These are phyloP conservation scores for Scheffersomyces stipitis DNA, from an alignment of 805 yeast species.

Conservation along the genomic window DNA sequence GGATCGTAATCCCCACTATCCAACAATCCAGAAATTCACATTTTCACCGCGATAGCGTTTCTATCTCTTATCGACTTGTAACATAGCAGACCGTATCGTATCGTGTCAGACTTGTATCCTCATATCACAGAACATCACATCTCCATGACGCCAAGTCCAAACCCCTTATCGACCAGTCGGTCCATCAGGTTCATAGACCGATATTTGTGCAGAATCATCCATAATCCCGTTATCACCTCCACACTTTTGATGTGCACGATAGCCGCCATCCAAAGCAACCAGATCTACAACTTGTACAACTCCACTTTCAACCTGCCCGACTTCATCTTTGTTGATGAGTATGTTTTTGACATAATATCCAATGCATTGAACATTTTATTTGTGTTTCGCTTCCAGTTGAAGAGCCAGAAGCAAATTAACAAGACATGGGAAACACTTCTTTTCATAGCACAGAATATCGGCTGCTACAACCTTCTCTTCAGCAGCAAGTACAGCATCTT, in stretches of 20 bases:
- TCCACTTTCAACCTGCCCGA: conserved; percentile 3
- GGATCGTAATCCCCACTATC: too few species aligned
- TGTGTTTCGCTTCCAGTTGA: conserved; percentile 23
- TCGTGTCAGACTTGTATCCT: too few species aligned
- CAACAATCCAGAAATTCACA: too few species aligned
- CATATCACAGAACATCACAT: too few species aligned
- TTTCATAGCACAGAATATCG: conserved; percentile 19
- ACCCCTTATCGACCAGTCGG: too few species aligned
- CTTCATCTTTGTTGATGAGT: conserved; percentile 9
- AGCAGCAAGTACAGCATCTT: conserved; percentile 6
- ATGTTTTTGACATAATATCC: conserved; percentile 21
- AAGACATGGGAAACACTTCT: conserved; percentile 19
- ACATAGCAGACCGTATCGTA: too few species aligned
- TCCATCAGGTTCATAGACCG: conserved; percentile 16
- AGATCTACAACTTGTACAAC: conserved; percentile 2
- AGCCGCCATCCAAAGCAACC: background rate
- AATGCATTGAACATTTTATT: conserved; percentile 28
- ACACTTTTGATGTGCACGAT: conserved; percentile 5
- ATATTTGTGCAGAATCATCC: conserved; percentile 16
- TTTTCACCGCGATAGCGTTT: too few species aligned
- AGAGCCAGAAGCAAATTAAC: conserved; percentile 5
- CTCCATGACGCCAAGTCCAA: too few species aligned
- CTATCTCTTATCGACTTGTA: too few species aligned
- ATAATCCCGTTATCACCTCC: conserved; percentile 21
- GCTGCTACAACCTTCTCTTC: conserved; percentile 13